Conservation (phyloP, 371 early-diverging fungal species). For the Saksenaea vasiformis region DNA sequence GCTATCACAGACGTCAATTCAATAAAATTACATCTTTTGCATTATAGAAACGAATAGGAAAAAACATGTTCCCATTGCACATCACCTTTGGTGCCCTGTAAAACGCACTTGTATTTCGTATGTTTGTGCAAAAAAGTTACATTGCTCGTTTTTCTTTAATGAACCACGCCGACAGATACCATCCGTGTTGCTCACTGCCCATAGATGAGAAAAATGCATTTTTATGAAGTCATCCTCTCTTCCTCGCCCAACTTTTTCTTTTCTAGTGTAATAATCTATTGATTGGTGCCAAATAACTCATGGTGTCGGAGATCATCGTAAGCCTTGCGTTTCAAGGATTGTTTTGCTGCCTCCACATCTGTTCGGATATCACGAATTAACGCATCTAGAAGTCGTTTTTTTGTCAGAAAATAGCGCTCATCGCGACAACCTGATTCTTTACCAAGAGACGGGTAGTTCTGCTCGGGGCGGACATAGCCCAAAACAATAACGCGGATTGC, state of each 20-base stretch:
- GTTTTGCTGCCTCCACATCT: conserved; percentile 83
- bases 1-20: background rate
- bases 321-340: conserved; percentile 63
- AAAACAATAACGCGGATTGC: conserved; percentile 80
- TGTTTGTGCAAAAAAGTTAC: no score
- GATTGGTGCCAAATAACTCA: conserved; percentile 13
- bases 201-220: background rate
- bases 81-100: no score
- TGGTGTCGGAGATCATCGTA: conserved; percentile 32
- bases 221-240: background rate
- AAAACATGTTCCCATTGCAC: background rate
- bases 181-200: no score
- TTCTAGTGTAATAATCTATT: background rate
- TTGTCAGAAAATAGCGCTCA: background rate
- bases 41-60: background rate
- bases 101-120: no score
- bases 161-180: no score
- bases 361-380: conserved; percentile 89
- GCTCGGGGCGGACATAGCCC: conserved; percentile 91
- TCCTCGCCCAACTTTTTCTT: background rate
- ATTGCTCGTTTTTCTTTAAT: no score
- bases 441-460: conserved; percentile 86
- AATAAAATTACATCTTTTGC: background rate
- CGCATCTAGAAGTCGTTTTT: conserved; percentile 59
- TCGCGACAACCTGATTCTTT: conserved; percentile 10